Evolutionary conservation across 176 grass and related monocot genomes (phyloP), one percentile per base, ranked within the genome.

Genomic region (Zizania latifolia): DNA sequence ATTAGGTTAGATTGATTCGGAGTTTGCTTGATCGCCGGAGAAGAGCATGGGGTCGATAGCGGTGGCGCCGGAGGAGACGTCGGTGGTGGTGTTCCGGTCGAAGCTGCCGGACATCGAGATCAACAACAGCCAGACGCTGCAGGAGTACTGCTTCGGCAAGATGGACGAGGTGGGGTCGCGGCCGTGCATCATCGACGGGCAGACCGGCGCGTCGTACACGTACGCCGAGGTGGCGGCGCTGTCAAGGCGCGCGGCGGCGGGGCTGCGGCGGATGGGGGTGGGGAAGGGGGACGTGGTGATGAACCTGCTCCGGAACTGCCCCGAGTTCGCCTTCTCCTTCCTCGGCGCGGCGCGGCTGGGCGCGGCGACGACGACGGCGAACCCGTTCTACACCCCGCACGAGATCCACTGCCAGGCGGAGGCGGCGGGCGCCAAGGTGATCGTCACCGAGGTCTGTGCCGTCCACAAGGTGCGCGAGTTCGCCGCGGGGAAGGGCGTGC

Each of bases 101-200:
- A 84, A 83, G 79, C 89, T 95, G 0, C 89, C 86, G 2, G 92
- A 95, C 76, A 95, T 92, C 72, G 65, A 85, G 92, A 95, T 95
- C 83, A 10, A 65, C 65, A 92, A 34, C 68, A 27, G 59, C 34
- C 58, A 76, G 64, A 19, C 86, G 21, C 89, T 95, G 55, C 89
- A 95, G 5, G 4, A 75, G 56, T 95, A 95, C 92, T 95, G 92
- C 80, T 91, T 95, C 68, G 89, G 68, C 26, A 84, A 53, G 80
- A 71, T 89, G 65, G 0, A 40, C 8, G 39, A 74, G 53, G 87
- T 95, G 0, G 67, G 56, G 0, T 63, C 68, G 17, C 86, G 72
- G 0, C 80, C 83, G 1, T 95, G 92, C 89, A 67, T 95, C 4
- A 89, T 95, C 71, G 92, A 95, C 55, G 89, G 92, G 0, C 35